Conservation (phyloP, 495 filamentous ascomycete genomes). For the Penicillium subrubescens region DNA sequence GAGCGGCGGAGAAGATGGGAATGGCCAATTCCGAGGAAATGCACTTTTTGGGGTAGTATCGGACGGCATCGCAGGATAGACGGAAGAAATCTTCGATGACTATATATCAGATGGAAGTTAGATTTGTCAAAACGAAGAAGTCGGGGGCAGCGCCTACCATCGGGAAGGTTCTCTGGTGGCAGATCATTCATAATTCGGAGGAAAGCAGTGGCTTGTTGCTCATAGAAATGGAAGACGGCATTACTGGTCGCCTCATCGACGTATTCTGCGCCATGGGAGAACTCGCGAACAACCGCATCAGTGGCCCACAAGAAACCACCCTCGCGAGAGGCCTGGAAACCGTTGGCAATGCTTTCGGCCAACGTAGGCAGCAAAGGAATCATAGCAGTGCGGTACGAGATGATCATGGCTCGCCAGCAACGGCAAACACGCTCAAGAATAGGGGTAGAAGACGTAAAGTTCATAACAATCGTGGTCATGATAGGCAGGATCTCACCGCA, state of each 20-base stretch:
- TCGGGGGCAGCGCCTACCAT: slow-evolving; percentile 52
- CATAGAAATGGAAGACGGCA: slow-evolving; percentile 90
- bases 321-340: slow-evolving; percentile 83
- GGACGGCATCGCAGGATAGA: slow-evolving; percentile 81
- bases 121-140: neutral
- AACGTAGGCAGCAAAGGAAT: slow-evolving; percentile 79
- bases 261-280: slow-evolving; percentile 81
- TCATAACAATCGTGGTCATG: slow-evolving; percentile 78
- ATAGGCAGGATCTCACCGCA: slow-evolving; percentile 91
- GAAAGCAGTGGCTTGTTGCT: slow-evolving; percentile 86
- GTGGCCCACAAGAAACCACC: slow-evolving; percentile 98
- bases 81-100: slow-evolving; percentile 99
- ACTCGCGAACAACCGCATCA: slow-evolving; percentile 91
- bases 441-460: slow-evolving; percentile 78
- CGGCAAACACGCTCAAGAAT: slow-evolving; percentile 92
- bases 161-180: slow-evolving; percentile 82
- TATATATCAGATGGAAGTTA: slow-evolving; percentile 21
- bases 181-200: slow-evolving; percentile 86
- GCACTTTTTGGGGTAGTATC: slow-evolving; percentile 84
- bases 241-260: slow-evolving; percentile 84
- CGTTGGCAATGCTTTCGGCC: slow-evolving; percentile 80
- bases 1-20: slow-evolving; percentile 82
- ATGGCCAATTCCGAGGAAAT: slow-evolving; percentile 75
- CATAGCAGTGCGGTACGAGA: slow-evolving; percentile 90
- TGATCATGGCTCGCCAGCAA: slow-evolving; percentile 94